These are phyloP conservation scores for Delphinella strobiligena DNA, from an alignment of 2,329 filamentous ascomycete genomes.

Conservation along the genomic window DNA sequence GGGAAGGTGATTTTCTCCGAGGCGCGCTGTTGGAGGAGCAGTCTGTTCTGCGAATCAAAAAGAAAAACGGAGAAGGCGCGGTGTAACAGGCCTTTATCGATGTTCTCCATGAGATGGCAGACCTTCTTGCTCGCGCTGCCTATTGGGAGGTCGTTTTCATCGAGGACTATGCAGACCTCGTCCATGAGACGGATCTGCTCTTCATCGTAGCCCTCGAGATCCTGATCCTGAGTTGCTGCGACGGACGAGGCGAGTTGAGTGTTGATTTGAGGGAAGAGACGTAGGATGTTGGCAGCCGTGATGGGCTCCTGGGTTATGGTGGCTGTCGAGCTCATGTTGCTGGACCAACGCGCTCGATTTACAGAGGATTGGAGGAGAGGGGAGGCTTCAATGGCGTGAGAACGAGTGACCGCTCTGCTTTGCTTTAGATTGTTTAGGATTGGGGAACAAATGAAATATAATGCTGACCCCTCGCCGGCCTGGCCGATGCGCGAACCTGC, in stretches of 20 bases:
- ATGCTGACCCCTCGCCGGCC: no score
- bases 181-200: constrained; percentile 98
- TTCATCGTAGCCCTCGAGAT: constrained; percentile 84
- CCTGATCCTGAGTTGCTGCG: constrained; percentile 50
- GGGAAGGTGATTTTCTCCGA: constrained; percentile 98
- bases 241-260: constrained; percentile 43
- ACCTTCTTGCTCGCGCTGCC: constrained; percentile 97
- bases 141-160: constrained; percentile 84
- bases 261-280: constrained; percentile 75
- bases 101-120: constrained; percentile 98
- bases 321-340: constrained; percentile 19
- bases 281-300: constrained; percentile 75
- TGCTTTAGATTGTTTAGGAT: no score
- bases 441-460: no score
- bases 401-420: no score
- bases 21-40: constrained; percentile 91
- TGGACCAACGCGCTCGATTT: not conserved
- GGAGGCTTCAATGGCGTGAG: no score
- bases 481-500: no score
- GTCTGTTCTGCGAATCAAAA: constrained; percentile 84
- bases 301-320: constrained; percentile 41
- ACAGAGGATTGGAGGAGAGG: no score
- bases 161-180: constrained; percentile 93
- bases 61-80: constrained; percentile 97
- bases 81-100: constrained; percentile 88